phyloP scores from a whole-genome alignment of 768 basidiomycete genomes.

The Xanthoconium purpureum region DNA sequence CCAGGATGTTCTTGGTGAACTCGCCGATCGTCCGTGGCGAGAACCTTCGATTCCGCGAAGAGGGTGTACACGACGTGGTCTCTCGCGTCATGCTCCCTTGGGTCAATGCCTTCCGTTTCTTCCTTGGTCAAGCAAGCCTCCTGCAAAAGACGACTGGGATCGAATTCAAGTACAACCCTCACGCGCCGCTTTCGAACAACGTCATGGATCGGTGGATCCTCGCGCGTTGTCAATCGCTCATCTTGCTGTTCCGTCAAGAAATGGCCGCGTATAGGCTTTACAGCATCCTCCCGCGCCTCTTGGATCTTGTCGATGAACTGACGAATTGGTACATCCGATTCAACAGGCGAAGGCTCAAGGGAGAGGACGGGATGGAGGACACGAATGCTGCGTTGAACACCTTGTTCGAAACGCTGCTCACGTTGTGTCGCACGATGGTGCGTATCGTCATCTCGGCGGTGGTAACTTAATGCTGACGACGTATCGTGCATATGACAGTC shows the following conservation, averaged over 20 bases:
- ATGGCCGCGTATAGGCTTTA: slow-evolving; percentile 98
- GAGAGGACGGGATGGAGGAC: slow-evolving; percentile 88
- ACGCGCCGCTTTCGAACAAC: slow-evolving; percentile 78
- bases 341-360: slow-evolving; percentile 93
- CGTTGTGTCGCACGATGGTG: slow-evolving; percentile 94
- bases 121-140: slow-evolving; percentile 89
- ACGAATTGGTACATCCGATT: slow-evolving; percentile 99
- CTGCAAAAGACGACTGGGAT: slow-evolving; percentile 76
- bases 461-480: not conserved
- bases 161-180: slow-evolving; percentile 84
- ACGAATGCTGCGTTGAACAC: slow-evolving; percentile 89
- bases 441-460: slow-evolving; percentile 19
- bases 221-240: slow-evolving; percentile 95
- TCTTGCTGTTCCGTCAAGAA: slow-evolving; percentile 85
- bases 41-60: slow-evolving; percentile 96
- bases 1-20: slow-evolving; percentile 96
- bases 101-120: slow-evolving; percentile 99
- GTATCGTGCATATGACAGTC: slow-evolving; percentile 49
- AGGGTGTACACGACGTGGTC: slow-evolving; percentile 95
- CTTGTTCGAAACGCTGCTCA: slow-evolving; percentile 91
- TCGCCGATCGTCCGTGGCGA: slow-evolving; percentile 98
- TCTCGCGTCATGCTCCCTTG: slow-evolving; percentile 96
- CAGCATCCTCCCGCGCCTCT: slow-evolving; percentile 92
- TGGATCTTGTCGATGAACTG: slow-evolving; percentile 91
- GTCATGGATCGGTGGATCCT: slow-evolving; percentile 99